A percentile compares a stretch with the other conserved stretches of the same genome.
These are phyloP conservation scores for Blastomyces silverae DNA, from an alignment of 2,329 filamentous ascomycete genomes.

Conservation along the genomic window DNA sequence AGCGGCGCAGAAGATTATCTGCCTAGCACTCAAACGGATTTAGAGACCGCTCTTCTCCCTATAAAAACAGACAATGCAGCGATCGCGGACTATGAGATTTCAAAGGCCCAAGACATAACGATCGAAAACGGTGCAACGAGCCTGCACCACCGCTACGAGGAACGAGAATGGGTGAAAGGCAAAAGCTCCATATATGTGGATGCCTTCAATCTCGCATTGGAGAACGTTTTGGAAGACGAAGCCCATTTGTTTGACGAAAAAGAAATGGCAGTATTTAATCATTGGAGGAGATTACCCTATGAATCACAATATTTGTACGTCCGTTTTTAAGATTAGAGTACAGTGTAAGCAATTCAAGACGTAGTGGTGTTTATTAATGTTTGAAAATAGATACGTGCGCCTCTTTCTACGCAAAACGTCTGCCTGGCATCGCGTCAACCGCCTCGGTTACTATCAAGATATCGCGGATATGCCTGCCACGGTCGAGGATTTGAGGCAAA, in stretches of 20 bases:
- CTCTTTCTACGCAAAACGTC: conserved; percentile 88
- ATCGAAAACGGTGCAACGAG: conserved; percentile 37
- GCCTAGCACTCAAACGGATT: conserved; percentile 51
- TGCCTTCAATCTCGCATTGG: conserved; percentile 86
- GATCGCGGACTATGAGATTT: conserved; percentile 71
- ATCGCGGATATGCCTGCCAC: conserved; percentile 66
- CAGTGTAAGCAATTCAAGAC: background rate
- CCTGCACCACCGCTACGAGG: conserved; percentile 35
- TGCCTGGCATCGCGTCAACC: conserved; percentile 77
- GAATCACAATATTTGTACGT: conserved; percentile 84
- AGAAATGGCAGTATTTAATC: conserved; percentile 67
- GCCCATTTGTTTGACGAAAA: conserved; percentile 75
- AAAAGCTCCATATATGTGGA: conserved; percentile 93
- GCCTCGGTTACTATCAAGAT: conserved; percentile 73
- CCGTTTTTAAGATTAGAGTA: background rate
- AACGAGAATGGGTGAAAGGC: conserved; percentile 63
- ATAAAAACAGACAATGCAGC: conserved; percentile 62
- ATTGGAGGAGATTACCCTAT: conserved; percentile 69
- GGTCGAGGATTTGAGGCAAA: conserved; percentile 57
- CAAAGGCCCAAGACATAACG: conserved; percentile 50
- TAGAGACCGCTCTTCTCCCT: conserved; percentile 64
- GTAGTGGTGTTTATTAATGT: conserved; percentile 15
- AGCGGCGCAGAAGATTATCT: conserved; percentile 29
- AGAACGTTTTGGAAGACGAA: conserved; percentile 85
- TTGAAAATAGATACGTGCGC: conserved; percentile 65